Evolutionary conservation across 2,329 filamentous ascomycete genomes (phyloP).

Genomic region (Fusarium guadeloupense): DNA sequence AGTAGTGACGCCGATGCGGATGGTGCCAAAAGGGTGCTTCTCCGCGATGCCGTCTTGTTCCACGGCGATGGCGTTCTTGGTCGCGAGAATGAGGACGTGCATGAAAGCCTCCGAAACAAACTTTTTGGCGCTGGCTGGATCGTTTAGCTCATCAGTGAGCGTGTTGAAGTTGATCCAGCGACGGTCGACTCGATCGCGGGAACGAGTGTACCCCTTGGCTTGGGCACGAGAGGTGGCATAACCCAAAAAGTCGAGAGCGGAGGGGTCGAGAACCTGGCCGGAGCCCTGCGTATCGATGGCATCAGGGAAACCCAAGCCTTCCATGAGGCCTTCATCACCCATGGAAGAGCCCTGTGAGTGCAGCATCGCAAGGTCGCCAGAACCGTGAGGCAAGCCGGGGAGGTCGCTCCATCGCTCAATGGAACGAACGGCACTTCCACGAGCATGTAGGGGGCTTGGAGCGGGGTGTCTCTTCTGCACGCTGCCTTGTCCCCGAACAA

Average conservation of each 20-base stretch:
- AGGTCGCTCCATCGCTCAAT: constrained; percentile 61
- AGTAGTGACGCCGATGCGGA: constrained; percentile 55
- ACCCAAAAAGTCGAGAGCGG: constrained; percentile 57
- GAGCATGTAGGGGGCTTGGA: constrained; percentile 52
- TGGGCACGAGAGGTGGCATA: constrained; percentile 53
- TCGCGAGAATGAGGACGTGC: constrained; percentile 76
- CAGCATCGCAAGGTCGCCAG: constrained; percentile 45
- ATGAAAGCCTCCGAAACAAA: constrained; percentile 80
- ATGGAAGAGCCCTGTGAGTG: constrained; percentile 47
- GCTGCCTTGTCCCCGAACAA: constrained; percentile 53
- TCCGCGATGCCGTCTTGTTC: constrained; percentile 61
- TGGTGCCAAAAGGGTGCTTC: constrained; percentile 56
- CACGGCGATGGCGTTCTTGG: constrained; percentile 69
- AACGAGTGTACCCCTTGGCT: constrained; percentile 46
- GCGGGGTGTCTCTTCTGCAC: constrained; percentile 47
- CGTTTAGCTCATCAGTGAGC: constrained; percentile 74
- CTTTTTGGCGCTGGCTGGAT: constrained; percentile 62
- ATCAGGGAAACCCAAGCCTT: constrained; percentile 27
- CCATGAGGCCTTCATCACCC: constrained; percentile 34
- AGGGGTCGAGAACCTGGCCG: constrained; percentile 53
- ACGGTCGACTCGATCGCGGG: constrained; percentile 46
- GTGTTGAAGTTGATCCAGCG: constrained; percentile 72
- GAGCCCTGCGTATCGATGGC: constrained; percentile 46
- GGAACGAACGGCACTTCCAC: constrained; percentile 49
- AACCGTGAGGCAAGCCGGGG: constrained; percentile 44